Evolutionary conservation across 1,284 basidiomycete genomes (phyloP).

Genomic region (Clitocybe nebularis): DNA sequence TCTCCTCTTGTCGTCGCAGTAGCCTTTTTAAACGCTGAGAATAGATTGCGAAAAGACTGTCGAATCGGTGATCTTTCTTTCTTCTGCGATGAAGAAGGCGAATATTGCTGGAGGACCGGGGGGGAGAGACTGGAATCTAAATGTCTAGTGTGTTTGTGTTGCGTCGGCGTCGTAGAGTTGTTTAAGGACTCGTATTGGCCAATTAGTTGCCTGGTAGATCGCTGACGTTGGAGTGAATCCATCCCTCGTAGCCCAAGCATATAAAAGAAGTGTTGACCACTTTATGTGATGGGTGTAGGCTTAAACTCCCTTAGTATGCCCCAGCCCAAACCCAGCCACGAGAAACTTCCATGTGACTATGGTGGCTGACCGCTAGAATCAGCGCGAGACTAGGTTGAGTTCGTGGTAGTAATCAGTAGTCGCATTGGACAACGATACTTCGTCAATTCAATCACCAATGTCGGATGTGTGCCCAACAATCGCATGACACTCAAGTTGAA

Average conservation of each 20-base stretch:
- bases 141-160: not conserved
- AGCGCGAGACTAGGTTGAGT: too few species aligned
- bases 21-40: constrained; percentile 59
- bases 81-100: not conserved
- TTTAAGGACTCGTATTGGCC: constrained; percentile 38
- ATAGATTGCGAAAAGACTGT: constrained; percentile 61
- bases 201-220: constrained; percentile 39
- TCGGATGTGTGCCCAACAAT: too few species aligned
- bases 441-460: too few species aligned
- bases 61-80: constrained; percentile 55
- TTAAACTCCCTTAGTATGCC: too few species aligned
- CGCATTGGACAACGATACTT: too few species aligned
- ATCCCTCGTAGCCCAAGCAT: constrained; percentile 18
- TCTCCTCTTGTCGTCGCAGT: constrained; percentile 27
- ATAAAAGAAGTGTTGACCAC: too few species aligned
- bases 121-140: not conserved
- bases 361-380: too few species aligned
- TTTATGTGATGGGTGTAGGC: too few species aligned
- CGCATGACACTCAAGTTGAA: too few species aligned
- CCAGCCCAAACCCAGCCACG: too few species aligned
- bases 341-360: too few species aligned
- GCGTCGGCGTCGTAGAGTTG: constrained; percentile 4
- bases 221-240: constrained; percentile 19
- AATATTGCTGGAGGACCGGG: not conserved
- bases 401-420: too few species aligned